Percentiles rank a stretch among this genome's conserved stretches.
Evolutionary conservation across 768 basidiomycete genomes (phyloP).

Genomic region (Artomyces pyxidatus): DNA sequence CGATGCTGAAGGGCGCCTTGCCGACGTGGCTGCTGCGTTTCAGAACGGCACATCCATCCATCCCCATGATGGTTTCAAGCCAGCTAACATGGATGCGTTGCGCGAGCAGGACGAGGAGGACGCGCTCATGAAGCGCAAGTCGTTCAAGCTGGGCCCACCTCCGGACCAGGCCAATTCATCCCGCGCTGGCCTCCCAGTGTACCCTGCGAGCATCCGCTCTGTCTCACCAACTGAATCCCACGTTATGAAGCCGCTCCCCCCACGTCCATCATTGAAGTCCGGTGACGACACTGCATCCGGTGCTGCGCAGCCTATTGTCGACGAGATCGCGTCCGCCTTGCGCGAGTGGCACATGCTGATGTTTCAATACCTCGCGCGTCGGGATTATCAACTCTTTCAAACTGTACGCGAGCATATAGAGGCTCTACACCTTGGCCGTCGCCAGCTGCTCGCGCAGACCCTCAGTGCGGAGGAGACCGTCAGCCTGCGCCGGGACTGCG

Average conservation of each 20-base stretch:
- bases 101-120: slow-evolving; percentile 64
- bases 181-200: slow-evolving; percentile 64
- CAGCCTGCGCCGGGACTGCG: slow-evolving; percentile 77
- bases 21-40: slow-evolving; percentile 55
- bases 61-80: slow-evolving; percentile 38
- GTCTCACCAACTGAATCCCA: slow-evolving; percentile 59
- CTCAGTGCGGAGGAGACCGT: slow-evolving; percentile 82
- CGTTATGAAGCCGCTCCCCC: slow-evolving; percentile 67
- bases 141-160: slow-evolving; percentile 65
- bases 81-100: slow-evolving; percentile 44
- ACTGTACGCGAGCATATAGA: slow-evolving; percentile 85
- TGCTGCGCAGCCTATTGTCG: slow-evolving; percentile 79
- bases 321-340: slow-evolving; percentile 94
- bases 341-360: slow-evolving; percentile 93
- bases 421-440: slow-evolving; percentile 81
- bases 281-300: slow-evolving; percentile 91
- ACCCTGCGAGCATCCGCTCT: slow-evolving; percentile 62
- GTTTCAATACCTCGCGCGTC: slow-evolving; percentile 82
- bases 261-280: slow-evolving; percentile 89
- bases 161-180: slow-evolving; percentile 70
- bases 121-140: slow-evolving; percentile 36
- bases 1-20: slow-evolving; percentile 81
- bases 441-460: slow-evolving; percentile 83
- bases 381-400: slow-evolving; percentile 87
- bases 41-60: slow-evolving; percentile 28